These are phyloP conservation scores for Lagerstroemia speciosa DNA, from an alignment of 345 rosid genomes.

Conservation along the genomic window DNA sequence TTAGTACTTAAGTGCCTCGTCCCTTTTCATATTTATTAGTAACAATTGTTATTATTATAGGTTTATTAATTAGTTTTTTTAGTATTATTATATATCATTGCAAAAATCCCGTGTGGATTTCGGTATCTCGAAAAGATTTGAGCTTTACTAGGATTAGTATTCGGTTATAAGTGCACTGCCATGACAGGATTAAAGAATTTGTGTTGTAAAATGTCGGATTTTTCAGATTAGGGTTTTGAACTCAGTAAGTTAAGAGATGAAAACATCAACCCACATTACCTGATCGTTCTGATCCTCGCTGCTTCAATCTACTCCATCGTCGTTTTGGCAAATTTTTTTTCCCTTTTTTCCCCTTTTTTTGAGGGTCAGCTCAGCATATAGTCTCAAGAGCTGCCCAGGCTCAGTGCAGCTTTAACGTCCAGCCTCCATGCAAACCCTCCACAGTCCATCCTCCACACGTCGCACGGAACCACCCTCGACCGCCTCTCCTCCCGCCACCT, in stretches of 20 bases:
- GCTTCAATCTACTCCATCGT: background rate
- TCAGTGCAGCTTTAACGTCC: conserved; percentile 43
- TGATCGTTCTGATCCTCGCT: background rate
- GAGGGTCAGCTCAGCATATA: too few species aligned
- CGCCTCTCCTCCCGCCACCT: conserved; percentile 31
- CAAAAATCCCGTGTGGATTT: background rate
- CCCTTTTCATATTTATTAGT: too few species aligned
- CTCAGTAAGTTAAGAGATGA: background rate
- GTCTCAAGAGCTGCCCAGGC: conserved; percentile 17
- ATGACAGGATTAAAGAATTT: too few species aligned
- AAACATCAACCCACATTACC: background rate
- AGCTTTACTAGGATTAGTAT: background rate
- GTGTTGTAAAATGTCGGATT: background rate
- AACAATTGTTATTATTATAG: too few species aligned
- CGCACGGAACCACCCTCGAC: conserved; percentile 38
- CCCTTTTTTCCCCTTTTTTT: too few species aligned
- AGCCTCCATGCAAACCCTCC: conserved; percentile 64
- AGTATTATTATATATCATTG: background rate
- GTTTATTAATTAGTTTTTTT: too few species aligned
- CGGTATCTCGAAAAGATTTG: background rate
- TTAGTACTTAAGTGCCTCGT: too few species aligned
- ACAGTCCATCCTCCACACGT: conserved; percentile 48
- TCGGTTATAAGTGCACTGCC: too few species aligned
- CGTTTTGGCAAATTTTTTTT: background rate
- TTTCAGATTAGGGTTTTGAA: background rate